Evolutionary conservation across 176 grass and related monocot species (phyloP).

Genomic region (Avena atlantica): DNA sequence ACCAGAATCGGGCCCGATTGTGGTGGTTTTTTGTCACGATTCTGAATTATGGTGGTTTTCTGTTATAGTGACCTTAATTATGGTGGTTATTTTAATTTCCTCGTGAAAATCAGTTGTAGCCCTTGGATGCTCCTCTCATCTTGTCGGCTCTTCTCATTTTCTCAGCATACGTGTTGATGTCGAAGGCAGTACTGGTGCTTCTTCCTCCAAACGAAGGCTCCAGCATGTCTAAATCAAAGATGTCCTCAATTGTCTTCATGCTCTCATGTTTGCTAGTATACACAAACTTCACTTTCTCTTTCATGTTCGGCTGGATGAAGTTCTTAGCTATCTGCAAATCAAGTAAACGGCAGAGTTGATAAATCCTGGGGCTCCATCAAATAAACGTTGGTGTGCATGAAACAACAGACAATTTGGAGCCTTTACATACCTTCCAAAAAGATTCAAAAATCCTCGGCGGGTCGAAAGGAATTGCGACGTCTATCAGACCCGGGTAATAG

Average conservation of each 20-base stretch:
- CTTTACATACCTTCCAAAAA: conserved; percentile 55
- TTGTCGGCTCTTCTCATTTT: conserved; percentile 52
- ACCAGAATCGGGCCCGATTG: no score
- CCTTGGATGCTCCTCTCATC: conserved; percentile 1
- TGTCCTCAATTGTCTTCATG: conserved; percentile 49
- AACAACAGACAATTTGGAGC: background rate
- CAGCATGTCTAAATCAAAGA: conserved; percentile 52
- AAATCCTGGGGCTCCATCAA: background rate
- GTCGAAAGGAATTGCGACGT: conserved; percentile 38
- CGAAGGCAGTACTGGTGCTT: conserved; percentile 27
- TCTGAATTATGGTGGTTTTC: no score
- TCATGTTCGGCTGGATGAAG: conserved; percentile 45
- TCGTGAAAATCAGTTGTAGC: background rate
- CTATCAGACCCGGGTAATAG: conserved; percentile 55
- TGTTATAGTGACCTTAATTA: no score
- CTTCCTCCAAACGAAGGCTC: conserved; percentile 56
- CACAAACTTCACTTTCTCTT: conserved; percentile 52
- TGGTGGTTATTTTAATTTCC: no score
- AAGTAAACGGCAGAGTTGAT: background rate
- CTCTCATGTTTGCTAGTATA: conserved; percentile 47
- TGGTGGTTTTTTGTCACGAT: no score
- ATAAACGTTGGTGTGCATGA: background rate
- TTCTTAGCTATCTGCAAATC: conserved; percentile 47
- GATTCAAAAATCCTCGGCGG: conserved; percentile 59
- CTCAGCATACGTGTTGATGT: conserved; percentile 49